Conservation (phyloP, 2,329 filamentous ascomycete species). For the Pyrenochaeta sp. region DNA sequence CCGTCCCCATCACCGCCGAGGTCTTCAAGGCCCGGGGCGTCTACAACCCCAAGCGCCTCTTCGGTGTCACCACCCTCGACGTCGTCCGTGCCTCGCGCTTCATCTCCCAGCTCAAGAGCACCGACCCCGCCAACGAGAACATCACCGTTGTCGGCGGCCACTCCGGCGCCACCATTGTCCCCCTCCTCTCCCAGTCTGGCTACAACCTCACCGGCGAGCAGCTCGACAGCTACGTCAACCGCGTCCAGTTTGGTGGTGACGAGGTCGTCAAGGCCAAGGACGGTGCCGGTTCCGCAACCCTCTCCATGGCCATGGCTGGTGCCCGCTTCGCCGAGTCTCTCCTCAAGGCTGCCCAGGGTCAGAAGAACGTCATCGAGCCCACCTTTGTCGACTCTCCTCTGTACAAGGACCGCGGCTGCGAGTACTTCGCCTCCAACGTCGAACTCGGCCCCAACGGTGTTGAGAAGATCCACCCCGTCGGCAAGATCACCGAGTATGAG, state of each 20-base stretch:
- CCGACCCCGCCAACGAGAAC: constrained; percentile 90
- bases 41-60: constrained; percentile 99
- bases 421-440: constrained; percentile 95
- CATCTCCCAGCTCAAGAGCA: constrained; percentile 91
- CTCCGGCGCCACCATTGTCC: constrained; percentile 97
- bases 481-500: constrained; percentile 84
- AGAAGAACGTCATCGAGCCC: constrained; percentile 95
- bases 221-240: constrained; percentile 80
- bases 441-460: constrained; percentile 97
- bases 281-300: constrained; percentile 93
- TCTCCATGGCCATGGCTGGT: constrained; percentile 99
- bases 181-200: constrained; percentile 92
- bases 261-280: constrained; percentile 99
- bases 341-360: constrained; percentile 88
- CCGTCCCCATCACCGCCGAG: constrained; percentile 96
- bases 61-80: constrained; percentile 99
- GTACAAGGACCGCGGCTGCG: constrained; percentile 97
- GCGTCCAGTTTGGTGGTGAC: constrained; percentile 98
- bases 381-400: constrained; percentile 96
- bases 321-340: constrained; percentile 85
- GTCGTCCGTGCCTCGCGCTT: constrained; percentile 98
- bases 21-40: constrained; percentile 94
- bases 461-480: constrained; percentile 88
- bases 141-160: constrained; percentile 97
- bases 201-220: constrained; percentile 84